Evolutionary conservation across 2,329 filamentous ascomycete species (phyloP).

Genomic region (Tolypocladium inflatum): DNA sequence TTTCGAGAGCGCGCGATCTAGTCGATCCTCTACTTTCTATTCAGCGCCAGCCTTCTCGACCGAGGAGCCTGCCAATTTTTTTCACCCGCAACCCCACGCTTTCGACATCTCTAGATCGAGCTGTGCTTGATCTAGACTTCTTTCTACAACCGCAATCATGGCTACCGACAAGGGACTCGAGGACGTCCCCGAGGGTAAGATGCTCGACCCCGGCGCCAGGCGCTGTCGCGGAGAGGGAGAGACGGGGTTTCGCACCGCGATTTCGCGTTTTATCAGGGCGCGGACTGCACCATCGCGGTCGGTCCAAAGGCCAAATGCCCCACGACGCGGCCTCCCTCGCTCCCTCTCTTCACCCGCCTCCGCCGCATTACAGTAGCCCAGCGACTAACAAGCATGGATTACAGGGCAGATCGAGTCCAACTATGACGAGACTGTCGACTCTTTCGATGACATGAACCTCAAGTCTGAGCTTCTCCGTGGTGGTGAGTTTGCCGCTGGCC

Average conservation of each 20-base stretch:
- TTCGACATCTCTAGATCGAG: slow-evolving; percentile 56
- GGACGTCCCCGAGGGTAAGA: slow-evolving; percentile 91
- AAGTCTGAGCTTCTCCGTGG: slow-evolving; percentile 96
- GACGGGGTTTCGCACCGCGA: neutral
- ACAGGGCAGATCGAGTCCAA: slow-evolving; percentile 99
- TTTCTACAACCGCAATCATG: slow-evolving; percentile 75
- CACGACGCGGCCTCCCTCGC: slow-evolving; percentile 3
- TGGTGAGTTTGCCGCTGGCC: slow-evolving; percentile 36
- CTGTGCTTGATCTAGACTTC: slow-evolving; percentile 66
- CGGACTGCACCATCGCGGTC: neutral
- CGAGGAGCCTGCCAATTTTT: slow-evolving; percentile 26
- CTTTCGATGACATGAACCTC: slow-evolving; percentile 96
- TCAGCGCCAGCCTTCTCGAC: slow-evolving; percentile 19
- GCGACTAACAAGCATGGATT: slow-evolving; percentile 7
- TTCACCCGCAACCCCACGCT: slow-evolving; percentile 26
- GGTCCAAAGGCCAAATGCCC: neutral
- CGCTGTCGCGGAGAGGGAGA: neutral
- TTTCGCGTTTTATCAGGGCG: neutral
- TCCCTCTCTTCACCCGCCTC: neutral
- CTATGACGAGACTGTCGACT: slow-evolving; percentile 99
- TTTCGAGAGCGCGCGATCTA: slow-evolving; percentile 41
- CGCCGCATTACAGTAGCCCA: neutral
- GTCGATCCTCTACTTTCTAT: slow-evolving; percentile 20
- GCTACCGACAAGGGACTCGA: slow-evolving; percentile 97
- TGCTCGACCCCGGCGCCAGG: slow-evolving; percentile 4